phyloP scores from a whole-genome alignment of 805 yeast genomes.

The Wickerhamomyces subpelliculosus region DNA sequence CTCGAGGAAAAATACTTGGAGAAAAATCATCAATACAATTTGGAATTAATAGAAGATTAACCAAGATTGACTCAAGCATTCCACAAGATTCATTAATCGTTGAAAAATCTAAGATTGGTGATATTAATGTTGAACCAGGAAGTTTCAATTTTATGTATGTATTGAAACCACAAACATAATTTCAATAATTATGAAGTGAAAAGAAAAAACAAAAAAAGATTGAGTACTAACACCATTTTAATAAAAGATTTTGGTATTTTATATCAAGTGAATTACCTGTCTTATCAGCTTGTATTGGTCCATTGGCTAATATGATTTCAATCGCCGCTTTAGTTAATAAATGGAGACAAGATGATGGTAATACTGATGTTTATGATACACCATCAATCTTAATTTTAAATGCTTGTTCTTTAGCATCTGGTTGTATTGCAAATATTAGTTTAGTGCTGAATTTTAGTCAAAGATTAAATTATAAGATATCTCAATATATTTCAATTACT shows the following conservation, averaged over 20 bases:
- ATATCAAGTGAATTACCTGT: slow-evolving; percentile 69
- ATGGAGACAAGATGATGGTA: slow-evolving; percentile 45
- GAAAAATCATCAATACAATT: not conserved
- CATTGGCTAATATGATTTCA: slow-evolving; percentile 68
- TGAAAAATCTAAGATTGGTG: not conserved
- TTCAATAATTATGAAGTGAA: no score
- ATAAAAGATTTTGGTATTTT: slow-evolving; percentile 55
- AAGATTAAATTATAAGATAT: slow-evolving; percentile 45
- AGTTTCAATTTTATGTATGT: not conserved
- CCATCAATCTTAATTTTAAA: slow-evolving; percentile 48
- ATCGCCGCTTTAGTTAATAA: slow-evolving; percentile 62
- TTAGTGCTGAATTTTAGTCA: slow-evolving; percentile 64
- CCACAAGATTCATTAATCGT: not conserved
- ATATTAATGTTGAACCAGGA: slow-evolving; percentile 5
- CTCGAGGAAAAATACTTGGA: not conserved
- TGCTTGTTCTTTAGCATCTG: slow-evolving; percentile 54
- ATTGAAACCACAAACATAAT: no score
- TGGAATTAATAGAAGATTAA: not conserved
- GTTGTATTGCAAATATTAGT: slow-evolving; percentile 62
- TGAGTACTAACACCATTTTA: no score
- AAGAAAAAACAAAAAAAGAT: no score
- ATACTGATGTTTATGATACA: slow-evolving; percentile 26
- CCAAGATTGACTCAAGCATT: not conserved
- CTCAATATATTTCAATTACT: slow-evolving; percentile 55
- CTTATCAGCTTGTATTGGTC: slow-evolving; percentile 72